Percentiles rank a stretch among this genome's conserved stretches.
Evolutionary conservation across 306 rosid genomes (phyloP).

Genomic region (Gastrolobium bilobum): DNA sequence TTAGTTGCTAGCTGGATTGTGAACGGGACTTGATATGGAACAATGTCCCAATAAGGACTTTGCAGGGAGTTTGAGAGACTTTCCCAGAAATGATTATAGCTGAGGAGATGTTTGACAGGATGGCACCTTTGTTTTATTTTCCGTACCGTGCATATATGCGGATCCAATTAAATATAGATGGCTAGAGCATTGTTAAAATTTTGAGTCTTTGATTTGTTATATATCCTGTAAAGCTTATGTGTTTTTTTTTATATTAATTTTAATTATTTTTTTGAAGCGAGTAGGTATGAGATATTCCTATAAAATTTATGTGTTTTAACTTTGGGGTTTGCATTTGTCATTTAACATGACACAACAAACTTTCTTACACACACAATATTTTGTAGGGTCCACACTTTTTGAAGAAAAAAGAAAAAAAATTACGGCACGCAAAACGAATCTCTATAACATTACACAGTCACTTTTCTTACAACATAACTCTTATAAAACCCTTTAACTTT

Average conservation of each 20-base stretch:
- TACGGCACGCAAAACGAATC: too few species aligned
- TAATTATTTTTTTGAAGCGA: too few species aligned
- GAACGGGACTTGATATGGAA: not conserved
- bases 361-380: too few species aligned
- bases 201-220: not conserved
- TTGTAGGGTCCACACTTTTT: too few species aligned
- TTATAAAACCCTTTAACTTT: too few species aligned
- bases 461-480: too few species aligned
- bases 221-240: not conserved
- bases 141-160: not conserved
- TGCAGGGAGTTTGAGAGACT: slow-evolving; percentile 12
- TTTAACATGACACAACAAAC: too few species aligned
- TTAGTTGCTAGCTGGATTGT: not conserved
- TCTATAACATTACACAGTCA: too few species aligned
- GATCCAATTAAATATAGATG: not conserved
- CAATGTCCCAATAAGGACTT: not conserved
- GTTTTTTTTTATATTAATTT: not conserved
- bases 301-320: too few species aligned
- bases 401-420: too few species aligned
- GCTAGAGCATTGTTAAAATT: not conserved
- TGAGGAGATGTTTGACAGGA: slow-evolving; percentile 42
- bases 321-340: too few species aligned
- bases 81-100: slow-evolving; percentile 9
- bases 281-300: too few species aligned
- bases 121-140: slow-evolving; percentile 16